phyloP scores from a whole-genome alignment of 495 filamentous ascomycete species.

The Pseudomonodictys pantanalensis region DNA sequence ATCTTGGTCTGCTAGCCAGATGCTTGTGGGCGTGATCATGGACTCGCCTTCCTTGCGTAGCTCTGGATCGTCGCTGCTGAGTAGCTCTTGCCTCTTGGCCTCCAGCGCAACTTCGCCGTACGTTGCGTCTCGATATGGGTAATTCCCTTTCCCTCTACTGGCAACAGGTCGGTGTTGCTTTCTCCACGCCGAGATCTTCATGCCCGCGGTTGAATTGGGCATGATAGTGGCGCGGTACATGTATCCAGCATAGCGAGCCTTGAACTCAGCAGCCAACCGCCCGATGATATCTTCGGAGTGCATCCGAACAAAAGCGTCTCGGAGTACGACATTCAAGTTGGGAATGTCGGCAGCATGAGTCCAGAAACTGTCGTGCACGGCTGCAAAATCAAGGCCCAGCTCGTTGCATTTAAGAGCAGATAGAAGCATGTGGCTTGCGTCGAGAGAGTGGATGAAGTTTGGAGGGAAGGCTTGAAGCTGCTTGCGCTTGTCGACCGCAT shows the following conservation, averaged over 20 bases:
- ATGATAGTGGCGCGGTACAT: slow-evolving; percentile 65
- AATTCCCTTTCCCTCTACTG: not conserved
- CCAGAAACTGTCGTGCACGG: slow-evolving; percentile 99
- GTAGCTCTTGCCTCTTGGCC: slow-evolving; percentile 58
- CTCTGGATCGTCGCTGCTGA: slow-evolving; percentile 65
- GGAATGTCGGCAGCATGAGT: slow-evolving; percentile 88
- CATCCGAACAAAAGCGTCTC: slow-evolving; percentile 87
- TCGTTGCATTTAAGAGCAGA: slow-evolving; percentile 79
- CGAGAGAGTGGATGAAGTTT: slow-evolving; percentile 98
- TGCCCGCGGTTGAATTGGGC: slow-evolving; percentile 41
- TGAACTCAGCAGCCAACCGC: slow-evolving; percentile 76
- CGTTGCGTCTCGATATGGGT: not conserved
- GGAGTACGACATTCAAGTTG: slow-evolving; percentile 72
- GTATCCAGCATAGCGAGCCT: slow-evolving; percentile 70
- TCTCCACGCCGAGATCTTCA: slow-evolving; percentile 34
- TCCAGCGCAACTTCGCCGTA: slow-evolving; percentile 56
- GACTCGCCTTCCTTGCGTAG: slow-evolving; percentile 62
- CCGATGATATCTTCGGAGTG: slow-evolving; percentile 85
- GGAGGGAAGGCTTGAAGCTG: slow-evolving; percentile 97
- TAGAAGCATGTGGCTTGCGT: slow-evolving; percentile 97
- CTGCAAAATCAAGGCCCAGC: slow-evolving; percentile 79
- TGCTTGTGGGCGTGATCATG: slow-evolving; percentile 76
- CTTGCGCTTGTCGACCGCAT: slow-evolving; percentile 75
- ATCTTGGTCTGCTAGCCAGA: slow-evolving; percentile 55
- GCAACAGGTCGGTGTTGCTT: slow-evolving; percentile 23